Base-by-base conservation (phyloP, 495 filamentous ascomycete species). In the Aspergillus diversus region DNA sequence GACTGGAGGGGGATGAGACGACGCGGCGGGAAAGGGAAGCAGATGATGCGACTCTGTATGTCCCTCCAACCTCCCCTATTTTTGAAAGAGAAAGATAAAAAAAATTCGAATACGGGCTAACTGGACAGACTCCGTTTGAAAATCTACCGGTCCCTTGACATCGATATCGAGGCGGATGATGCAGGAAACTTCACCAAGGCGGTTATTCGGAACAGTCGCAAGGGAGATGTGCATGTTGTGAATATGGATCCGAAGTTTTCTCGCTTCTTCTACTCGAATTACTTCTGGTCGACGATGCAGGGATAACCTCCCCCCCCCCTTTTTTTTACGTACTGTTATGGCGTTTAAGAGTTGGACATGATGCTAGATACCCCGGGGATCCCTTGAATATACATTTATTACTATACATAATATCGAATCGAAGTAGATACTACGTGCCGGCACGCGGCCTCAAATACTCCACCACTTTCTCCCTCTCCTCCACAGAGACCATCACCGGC, bases 181-280 rank as follows among this genome's bases (percentile, higher is more conserved):
- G 88, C 88, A 8, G 93, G 92, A 21, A 90, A 89, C 69, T 97
- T 92, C 77, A 91, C 80, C 61, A 90, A 91, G 70, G 93, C 92
- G 12, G 85, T 97, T 51, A 89, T 99, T 65, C 83, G 94, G 59
- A 97, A 96, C 75, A 88, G 86, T 63, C 83, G 85, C 59, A 93
- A 92, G 77, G 93, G 92, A 33, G 95, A 97, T 74, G 91, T 97
- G 57, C 91, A 97, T 73, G 91, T 98, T 33, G 89, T 99, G 53
- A 96, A 97, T 69, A 88, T 99, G 64, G 94, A 97, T 69, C 85
- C 90, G 53, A 97, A 93, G 75, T 92, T 97, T 70, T 93, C 91
- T 59, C 84, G 87, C 59, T 92, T 89, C 76, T 98, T 96, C 73
- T 97, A 99, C 71, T 89, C 93, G 31, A 95, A 97, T 68, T 96